Evolutionary conservation across 2,329 filamentous ascomycete species (phyloP).

Genomic region (Colletotrichum somersetense): DNA sequence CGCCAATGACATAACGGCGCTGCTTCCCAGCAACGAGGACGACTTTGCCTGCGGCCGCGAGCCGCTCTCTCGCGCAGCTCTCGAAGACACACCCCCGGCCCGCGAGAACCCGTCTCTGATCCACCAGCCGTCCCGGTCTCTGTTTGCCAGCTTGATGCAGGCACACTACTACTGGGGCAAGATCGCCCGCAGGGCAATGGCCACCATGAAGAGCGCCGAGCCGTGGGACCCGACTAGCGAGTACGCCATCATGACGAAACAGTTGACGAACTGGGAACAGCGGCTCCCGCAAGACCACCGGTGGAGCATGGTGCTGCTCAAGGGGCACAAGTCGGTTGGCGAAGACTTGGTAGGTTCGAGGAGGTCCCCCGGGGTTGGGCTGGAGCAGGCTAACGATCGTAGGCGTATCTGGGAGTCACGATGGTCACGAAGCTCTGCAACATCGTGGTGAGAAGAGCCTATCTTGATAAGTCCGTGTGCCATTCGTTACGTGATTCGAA

Average conservation of each 20-base stretch:
- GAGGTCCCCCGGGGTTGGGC: no score
- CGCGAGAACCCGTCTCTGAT: conserved; percentile 59
- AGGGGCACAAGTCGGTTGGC: conserved; percentile 60
- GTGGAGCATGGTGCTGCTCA: conserved; percentile 59
- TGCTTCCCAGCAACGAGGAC: conserved; percentile 65
- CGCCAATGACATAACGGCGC: conserved; percentile 65
- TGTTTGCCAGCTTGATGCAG: conserved; percentile 69
- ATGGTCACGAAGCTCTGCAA: conserved; percentile 69
- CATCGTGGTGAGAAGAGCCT: conserved; percentile 67
- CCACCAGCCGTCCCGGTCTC: conserved; percentile 59
- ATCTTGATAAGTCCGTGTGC: conserved; percentile 61
- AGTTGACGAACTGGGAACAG: conserved; percentile 62
- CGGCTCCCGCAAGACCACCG: conserved; percentile 61
- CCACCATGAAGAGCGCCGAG: conserved; percentile 56
- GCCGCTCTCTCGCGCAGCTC: conserved; percentile 64
- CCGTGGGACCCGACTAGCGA: conserved; percentile 64
- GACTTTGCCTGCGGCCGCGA: conserved; percentile 63
- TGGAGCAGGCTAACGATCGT: conserved; percentile 28
- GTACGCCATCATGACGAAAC: conserved; percentile 58
- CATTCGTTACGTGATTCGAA: no score
- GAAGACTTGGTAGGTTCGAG: conserved; percentile 60
- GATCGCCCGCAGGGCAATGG: conserved; percentile 62
- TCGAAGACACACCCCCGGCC: conserved; percentile 66
- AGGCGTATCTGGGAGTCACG: conserved; percentile 68
- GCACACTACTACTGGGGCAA: conserved; percentile 67